These are phyloP conservation scores for Skeletonema grethae DNA, from an alignment of 108 stramenopile species.

Conservation along the genomic window DNA sequence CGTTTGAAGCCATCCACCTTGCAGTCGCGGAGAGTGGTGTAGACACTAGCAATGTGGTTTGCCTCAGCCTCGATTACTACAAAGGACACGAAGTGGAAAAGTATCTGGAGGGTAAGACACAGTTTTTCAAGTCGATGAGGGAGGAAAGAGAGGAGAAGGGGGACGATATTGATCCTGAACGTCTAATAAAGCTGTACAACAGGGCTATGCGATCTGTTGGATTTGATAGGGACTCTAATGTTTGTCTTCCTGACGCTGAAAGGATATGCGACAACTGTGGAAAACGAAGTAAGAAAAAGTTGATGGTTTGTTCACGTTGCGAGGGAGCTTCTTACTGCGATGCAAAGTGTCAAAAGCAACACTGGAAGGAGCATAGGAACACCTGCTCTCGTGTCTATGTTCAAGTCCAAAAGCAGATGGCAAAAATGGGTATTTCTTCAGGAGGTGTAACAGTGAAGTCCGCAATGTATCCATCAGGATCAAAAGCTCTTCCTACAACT, in stretches of 20 bases:
- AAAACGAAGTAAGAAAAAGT: constrained; percentile 5
- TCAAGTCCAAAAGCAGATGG: constrained; percentile 2
- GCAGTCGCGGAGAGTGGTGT: neutral
- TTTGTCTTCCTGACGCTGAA: neutral
- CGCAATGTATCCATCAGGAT: neutral
- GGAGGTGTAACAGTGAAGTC: neutral
- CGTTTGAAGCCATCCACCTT: neutral
- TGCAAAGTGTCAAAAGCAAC: constrained; percentile 11
- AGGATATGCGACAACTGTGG: neutral
- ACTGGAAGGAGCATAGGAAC: constrained; percentile 23
- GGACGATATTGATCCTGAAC: neutral
- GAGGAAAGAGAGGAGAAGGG: neutral
- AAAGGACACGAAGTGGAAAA: neutral
- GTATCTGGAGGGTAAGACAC: neutral
- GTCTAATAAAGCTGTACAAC: neutral
- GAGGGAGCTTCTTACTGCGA: constrained; percentile 27
- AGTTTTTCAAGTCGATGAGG: neutral
- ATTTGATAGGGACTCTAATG: neutral
- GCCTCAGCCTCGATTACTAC: neutral
- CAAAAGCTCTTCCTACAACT: neutral
- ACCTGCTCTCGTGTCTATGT: constrained; percentile 21
- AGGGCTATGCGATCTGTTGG: constrained; percentile 1
- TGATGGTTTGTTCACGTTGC: neutral
- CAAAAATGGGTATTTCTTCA: neutral
- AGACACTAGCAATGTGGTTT: neutral